A percentile compares a stretch with the other conserved stretches of the same genome.
phyloP scores from a whole-genome alignment of 1,284 basidiomycete species.

The Leccinum subrobustum region DNA sequence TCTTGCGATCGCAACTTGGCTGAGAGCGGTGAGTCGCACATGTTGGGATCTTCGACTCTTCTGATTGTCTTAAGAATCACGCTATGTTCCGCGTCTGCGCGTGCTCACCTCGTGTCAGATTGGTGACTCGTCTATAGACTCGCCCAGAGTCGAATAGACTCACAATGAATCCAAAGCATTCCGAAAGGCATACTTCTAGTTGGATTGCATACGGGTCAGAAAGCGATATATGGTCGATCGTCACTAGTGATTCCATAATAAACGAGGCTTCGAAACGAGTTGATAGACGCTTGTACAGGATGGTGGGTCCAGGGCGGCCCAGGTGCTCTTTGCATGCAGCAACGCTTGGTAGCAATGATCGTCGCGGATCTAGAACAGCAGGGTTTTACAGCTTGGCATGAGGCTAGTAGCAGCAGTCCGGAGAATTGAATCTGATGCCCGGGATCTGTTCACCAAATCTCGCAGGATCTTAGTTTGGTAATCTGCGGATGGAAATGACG shows the following conservation, averaged over 20 bases:
- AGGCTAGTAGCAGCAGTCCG: slow-evolving; percentile 2
- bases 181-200: neutral
- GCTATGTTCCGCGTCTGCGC: neutral
- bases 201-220: neutral
- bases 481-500: slow-evolving; percentile 7
- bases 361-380: neutral
- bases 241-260: neutral
- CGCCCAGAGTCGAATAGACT: neutral
- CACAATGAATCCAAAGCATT: neutral
- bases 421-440: slow-evolving; percentile 9
- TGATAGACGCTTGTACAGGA: slow-evolving; percentile 28
- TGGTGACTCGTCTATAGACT: neutral
- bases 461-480: neutral
- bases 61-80: neutral
- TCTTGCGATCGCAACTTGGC: neutral
- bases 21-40: neutral
- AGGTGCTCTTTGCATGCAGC: neutral
- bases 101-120: neutral
- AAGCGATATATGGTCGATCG: neutral
- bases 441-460: neutral
- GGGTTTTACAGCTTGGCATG: slow-evolving; percentile 30
- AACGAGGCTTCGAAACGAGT: neutral
- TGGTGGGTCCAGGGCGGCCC: slow-evolving; percentile 15
- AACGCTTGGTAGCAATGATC: neutral
- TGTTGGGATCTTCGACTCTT: neutral